Conservation (phyloP, 352 stramenopile genomes). For the Blastocystis sp. region DNA sequence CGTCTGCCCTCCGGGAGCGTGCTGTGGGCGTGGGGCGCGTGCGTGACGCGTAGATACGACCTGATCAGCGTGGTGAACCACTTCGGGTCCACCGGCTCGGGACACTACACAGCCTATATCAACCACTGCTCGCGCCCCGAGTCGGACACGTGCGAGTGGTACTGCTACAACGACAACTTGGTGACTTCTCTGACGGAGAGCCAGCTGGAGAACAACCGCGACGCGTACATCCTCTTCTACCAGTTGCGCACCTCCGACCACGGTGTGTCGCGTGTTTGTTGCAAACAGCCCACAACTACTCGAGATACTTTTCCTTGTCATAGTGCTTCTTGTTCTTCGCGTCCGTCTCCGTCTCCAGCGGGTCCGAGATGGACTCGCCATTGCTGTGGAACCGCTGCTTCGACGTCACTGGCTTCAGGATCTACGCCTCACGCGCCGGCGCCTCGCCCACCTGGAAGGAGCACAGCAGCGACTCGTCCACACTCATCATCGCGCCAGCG, state of each 20-base stretch:
- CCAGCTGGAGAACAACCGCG: slow-evolving; percentile 25
- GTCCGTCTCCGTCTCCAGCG: neutral
- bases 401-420: slow-evolving; percentile 72
- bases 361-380: slow-evolving; percentile 22
- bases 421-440: slow-evolving; percentile 22
- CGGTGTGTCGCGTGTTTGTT: neutral
- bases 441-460: slow-evolving; percentile 82
- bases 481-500: slow-evolving; percentile 92
- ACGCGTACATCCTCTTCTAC: slow-evolving; percentile 63
- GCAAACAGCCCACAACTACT: slow-evolving; percentile 4
- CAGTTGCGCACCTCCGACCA: neutral
- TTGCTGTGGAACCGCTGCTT: slow-evolving; percentile 60
- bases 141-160: slow-evolving; percentile 11
- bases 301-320: slow-evolving; percentile 60
- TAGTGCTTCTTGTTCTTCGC: slow-evolving; percentile 39
- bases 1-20: neutral
- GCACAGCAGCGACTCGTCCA: slow-evolving; percentile 90
- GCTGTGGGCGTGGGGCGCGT: neutral
- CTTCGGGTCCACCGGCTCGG: slow-evolving; percentile 78
- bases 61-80: slow-evolving; percentile 80
- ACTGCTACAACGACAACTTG: slow-evolving; percentile 37
- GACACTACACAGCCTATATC: slow-evolving; percentile 80
- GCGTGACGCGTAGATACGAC: slow-evolving; percentile 78
- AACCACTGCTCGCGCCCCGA: slow-evolving; percentile 5
- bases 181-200: neutral